phyloP scores from a whole-genome alignment of 371 early-diverging fungal genomes.

The Actinomortierella wolfii region DNA sequence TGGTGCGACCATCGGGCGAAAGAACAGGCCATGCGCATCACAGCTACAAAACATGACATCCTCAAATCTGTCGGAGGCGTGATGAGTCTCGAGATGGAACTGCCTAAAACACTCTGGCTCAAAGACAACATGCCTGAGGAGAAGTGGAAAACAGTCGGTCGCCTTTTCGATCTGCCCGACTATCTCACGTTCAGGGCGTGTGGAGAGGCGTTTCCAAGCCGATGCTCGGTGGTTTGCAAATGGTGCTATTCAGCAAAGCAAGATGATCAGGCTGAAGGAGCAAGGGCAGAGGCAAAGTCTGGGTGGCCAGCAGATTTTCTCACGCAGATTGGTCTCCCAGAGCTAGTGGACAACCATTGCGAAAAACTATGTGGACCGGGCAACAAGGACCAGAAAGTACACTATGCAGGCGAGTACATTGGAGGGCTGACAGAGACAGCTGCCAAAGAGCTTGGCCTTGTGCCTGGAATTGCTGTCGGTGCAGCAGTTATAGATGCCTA shows the following conservation, averaged over 20 bases:
- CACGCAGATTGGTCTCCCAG: conserved; percentile 57
- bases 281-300: conserved; percentile 7
- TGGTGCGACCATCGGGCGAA: conserved; percentile 82
- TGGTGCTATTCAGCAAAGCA: conserved; percentile 64
- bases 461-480: conserved; percentile 62
- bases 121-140: conserved; percentile 56
- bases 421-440: conserved; percentile 60
- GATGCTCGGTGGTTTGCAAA: conserved; percentile 75
- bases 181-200: conserved; percentile 72
- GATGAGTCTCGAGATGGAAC: conserved; percentile 77
- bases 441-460: conserved; percentile 59
- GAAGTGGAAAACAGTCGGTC: conserved; percentile 56
- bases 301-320: conserved; percentile 71
- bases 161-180: conserved; percentile 76
- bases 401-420: conserved; percentile 63
- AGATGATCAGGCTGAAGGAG: conserved; percentile 9
- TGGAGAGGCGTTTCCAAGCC: conserved; percentile 54
- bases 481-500: conserved; percentile 80
- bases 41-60: conserved; percentile 60
- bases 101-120: conserved; percentile 77
- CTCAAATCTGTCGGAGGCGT: conserved; percentile 67
- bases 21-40: conserved; percentile 68
- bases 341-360: conserved; percentile 54
- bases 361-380: conserved; percentile 55
- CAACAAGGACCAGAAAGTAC: conserved; percentile 40